Conservation (phyloP, 148 eudicot genomes). For the Fagopyrum esculentum region DNA sequence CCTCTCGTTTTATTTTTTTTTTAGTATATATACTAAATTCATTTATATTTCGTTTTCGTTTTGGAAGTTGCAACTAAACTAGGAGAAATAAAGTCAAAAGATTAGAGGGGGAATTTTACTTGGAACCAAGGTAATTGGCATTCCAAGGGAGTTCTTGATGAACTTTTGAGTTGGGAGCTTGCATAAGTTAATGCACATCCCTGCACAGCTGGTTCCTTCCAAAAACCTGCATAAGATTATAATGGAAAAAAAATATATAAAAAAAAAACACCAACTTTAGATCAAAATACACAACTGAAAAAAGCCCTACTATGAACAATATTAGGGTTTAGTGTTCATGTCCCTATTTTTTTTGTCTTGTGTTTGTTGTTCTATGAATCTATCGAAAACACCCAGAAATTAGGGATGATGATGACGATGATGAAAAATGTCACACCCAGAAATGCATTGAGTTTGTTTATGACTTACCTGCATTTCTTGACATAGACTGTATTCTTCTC, state of each 20-base stretch:
- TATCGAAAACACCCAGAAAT: no score
- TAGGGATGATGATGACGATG: no score
- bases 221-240: constrained; percentile 48
- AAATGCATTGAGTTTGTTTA: not conserved
- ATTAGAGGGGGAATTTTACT: constrained; percentile 33
- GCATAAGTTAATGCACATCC: constrained; percentile 90
- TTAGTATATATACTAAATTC: not conserved
- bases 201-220: constrained; percentile 80
- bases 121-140: constrained; percentile 77
- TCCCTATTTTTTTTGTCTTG: no score
- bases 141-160: constrained; percentile 59
- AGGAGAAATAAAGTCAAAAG: not conserved
- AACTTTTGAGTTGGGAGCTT: constrained; percentile 83
- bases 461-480: constrained; percentile 79
- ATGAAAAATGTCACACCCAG: no score
- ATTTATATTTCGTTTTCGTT: not conserved
- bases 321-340: no score
- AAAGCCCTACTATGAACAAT: no score
- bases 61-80: not conserved
- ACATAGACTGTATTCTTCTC: constrained; percentile 75
- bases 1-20: no score
- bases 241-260: not conserved
- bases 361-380: no score
- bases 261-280: not conserved
- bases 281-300: no score